These are phyloP conservation scores for Nectriaceae sp. DNA, from an alignment of 2,329 filamentous ascomycete species.

Conservation along the genomic window DNA sequence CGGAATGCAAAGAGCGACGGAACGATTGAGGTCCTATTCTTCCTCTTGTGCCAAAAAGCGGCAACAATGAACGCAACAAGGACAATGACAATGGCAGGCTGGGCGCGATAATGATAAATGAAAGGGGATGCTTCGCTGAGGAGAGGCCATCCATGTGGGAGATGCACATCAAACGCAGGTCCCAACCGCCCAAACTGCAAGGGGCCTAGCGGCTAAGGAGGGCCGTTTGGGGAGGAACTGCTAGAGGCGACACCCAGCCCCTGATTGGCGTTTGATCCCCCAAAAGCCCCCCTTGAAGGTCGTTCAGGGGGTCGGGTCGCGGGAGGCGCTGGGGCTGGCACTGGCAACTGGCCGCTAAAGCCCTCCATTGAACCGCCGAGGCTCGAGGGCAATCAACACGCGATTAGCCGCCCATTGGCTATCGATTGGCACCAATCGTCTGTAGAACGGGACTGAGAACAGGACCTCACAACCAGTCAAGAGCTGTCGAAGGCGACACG, in stretches of 20 bases:
- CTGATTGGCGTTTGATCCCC: too few species aligned
- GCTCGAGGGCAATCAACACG: background rate
- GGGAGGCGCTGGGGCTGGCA: background rate
- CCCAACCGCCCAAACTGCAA: conserved; percentile 20
- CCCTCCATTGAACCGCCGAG: background rate
- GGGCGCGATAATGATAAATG: conserved; percentile 21
- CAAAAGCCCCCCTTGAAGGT: too few species aligned
- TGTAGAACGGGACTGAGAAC: background rate
- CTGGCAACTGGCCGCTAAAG: background rate
- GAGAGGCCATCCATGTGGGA: conserved; percentile 15
- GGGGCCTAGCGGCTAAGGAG: conserved; percentile 12
- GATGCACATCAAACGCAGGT: conserved; percentile 18
- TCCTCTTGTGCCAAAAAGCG: background rate
- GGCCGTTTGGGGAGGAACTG: background rate
- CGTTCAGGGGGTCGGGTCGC: too few species aligned
- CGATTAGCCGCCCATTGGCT: background rate
- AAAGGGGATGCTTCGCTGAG: conserved; percentile 13
- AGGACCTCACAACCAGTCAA: background rate
- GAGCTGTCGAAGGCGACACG: background rate
- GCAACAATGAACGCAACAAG: conserved; percentile 8
- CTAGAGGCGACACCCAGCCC: background rate
- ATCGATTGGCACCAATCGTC: too few species aligned
- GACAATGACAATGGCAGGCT: conserved; percentile 20
- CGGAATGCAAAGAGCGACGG: conserved; percentile 19
- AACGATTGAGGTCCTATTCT: conserved; percentile 6